Evolutionary conservation across 1,284 basidiomycete species (phyloP).

Genomic region (Phenoliferia sp.): DNA sequence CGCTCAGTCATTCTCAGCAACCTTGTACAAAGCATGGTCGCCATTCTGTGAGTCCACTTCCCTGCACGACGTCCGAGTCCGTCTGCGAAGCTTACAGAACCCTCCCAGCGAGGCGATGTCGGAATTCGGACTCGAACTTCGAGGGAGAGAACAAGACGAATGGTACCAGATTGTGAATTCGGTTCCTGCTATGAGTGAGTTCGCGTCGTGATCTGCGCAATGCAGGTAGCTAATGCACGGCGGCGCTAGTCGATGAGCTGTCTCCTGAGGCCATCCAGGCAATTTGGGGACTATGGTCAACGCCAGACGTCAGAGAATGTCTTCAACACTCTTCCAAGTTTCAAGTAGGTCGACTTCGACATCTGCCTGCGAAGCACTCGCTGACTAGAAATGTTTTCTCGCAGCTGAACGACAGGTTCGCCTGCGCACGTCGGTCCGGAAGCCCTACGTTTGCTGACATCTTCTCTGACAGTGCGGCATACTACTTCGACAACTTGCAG

Average conservation of each 20-base stretch:
- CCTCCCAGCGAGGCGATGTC: too few relatives aligned
- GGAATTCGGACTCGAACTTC: not conserved
- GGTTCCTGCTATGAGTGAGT: not conserved
- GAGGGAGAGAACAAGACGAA: not conserved
- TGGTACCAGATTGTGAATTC: not conserved
- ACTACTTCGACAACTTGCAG: slow-evolving; percentile 41
- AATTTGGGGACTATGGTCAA: not conserved
- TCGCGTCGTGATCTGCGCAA: not conserved
- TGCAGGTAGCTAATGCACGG: not conserved
- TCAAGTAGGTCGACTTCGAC: too few relatives aligned
- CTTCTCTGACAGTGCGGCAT: slow-evolving; percentile 11
- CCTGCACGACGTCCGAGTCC: too few relatives aligned
- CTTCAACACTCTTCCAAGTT: not conserved
- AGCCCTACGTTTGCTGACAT: not conserved
- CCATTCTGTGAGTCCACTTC: too few relatives aligned
- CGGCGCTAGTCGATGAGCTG: not conserved
- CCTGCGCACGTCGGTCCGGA: too few relatives aligned
- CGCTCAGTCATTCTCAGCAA: not conserved
- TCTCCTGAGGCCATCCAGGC: not conserved
- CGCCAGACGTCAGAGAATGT: not conserved
- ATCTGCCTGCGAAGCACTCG: not conserved
- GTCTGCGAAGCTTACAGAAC: too few relatives aligned
- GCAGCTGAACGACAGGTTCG: not conserved
- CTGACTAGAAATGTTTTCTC: not conserved
- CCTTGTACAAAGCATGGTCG: not conserved